A percentile compares a stretch with the other conserved stretches of the same genome.
These are phyloP conservation scores for Helicostylum pulchrum DNA, from an alignment of 192 early-diverging fungal species.

Conservation along the genomic window DNA sequence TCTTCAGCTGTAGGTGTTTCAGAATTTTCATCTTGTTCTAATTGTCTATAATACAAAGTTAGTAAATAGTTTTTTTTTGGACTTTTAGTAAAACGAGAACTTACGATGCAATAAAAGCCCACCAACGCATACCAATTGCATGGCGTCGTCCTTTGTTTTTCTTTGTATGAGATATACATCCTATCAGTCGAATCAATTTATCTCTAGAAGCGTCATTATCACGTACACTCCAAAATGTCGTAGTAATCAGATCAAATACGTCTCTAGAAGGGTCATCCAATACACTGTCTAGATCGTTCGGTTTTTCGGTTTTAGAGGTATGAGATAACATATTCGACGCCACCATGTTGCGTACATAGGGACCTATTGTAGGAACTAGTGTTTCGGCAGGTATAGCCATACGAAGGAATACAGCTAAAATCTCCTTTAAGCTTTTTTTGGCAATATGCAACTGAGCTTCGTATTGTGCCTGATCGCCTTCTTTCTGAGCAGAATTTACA, in stretches of 20 bases:
- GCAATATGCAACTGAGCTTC: slow-evolving; percentile 20
- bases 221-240: slow-evolving; percentile 17
- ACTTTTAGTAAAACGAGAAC: neutral
- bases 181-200: slow-evolving; percentile 19
- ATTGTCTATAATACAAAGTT: neutral
- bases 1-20: neutral
- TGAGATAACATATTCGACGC: neutral
- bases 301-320: neutral
- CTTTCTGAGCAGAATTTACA: neutral
- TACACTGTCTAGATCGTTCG: slow-evolving; percentile 13
- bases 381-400: slow-evolving; percentile 32
- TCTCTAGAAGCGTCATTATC: neutral
- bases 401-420: slow-evolving; percentile 26
- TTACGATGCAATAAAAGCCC: slow-evolving; percentile 32
- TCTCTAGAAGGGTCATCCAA: slow-evolving; percentile 18
- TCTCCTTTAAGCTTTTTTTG: slow-evolving; percentile 30
- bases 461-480: slow-evolving; percentile 14
- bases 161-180: slow-evolving; percentile 11
- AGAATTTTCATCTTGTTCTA: neutral
- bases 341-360: slow-evolving; percentile 15
- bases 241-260: slow-evolving; percentile 22
- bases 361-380: slow-evolving; percentile 23
- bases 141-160: slow-evolving; percentile 14
- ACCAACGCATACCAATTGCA: slow-evolving; percentile 33
- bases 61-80: neutral